These are phyloP conservation scores for Aspergillus indologenus DNA, from an alignment of 495 filamentous ascomycete genomes.

Conservation along the genomic window DNA sequence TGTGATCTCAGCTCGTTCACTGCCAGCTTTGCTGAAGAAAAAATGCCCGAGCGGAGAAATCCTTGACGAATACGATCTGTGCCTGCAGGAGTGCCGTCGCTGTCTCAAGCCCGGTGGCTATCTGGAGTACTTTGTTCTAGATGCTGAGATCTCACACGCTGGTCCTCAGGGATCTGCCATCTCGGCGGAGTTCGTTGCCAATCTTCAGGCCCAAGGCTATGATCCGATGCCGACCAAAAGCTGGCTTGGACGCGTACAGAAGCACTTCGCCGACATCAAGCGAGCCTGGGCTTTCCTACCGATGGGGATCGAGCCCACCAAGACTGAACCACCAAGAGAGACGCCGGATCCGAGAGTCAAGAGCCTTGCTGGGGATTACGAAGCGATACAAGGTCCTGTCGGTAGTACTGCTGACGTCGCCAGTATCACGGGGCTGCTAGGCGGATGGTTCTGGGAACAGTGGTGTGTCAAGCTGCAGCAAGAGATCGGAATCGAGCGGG, in stretches of 20 bases:
- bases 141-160: conserved; percentile 82
- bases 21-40: conserved; percentile 76
- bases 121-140: conserved; percentile 84
- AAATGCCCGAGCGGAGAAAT: conserved; percentile 49
- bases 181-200: conserved; percentile 84
- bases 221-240: conserved; percentile 77
- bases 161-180: conserved; percentile 75
- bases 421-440: conserved; percentile 74
- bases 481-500: conserved; percentile 70
- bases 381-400: conserved; percentile 63
- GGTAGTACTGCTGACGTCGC: conserved; percentile 74
- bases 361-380: conserved; percentile 47
- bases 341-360: conserved; percentile 53
- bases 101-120: conserved; percentile 90
- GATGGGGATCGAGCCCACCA: conserved; percentile 63
- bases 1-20: conserved; percentile 83
- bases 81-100: conserved; percentile 80
- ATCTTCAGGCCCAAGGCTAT: conserved; percentile 81
- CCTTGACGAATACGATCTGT: conserved; percentile 83
- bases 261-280: conserved; percentile 75
- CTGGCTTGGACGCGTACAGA: conserved; percentile 71
- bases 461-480: conserved; percentile 86
- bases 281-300: conserved; percentile 89
- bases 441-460: conserved; percentile 92
- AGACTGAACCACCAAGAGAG: conserved; percentile 42